These are phyloP conservation scores for Sporothrix globosa DNA, from an alignment of 2,329 filamentous ascomycete species.

Conservation along the genomic window DNA sequence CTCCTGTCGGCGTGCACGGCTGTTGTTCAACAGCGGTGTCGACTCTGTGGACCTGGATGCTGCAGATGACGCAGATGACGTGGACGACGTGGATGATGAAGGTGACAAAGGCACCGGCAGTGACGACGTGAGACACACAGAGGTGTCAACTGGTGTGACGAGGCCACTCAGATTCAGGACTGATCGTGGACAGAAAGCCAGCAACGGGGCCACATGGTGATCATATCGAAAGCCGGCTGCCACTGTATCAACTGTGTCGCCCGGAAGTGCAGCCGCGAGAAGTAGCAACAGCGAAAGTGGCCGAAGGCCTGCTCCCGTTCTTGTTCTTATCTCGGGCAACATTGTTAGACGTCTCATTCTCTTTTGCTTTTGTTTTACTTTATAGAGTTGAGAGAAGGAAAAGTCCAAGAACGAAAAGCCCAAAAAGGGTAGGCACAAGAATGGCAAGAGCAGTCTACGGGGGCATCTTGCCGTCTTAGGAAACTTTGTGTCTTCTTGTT, in stretches of 20 bases:
- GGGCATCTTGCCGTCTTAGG: constrained; percentile 18
- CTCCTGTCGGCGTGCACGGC: neutral
- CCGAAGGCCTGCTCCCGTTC: neutral
- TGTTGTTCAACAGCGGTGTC: neutral
- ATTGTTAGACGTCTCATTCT: neutral
- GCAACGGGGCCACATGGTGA: neutral
- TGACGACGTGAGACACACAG: constrained; percentile 7
- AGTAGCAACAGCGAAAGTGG: constrained; percentile 4
- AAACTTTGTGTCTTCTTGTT: neutral
- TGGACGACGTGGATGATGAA: no score
- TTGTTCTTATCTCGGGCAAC: neutral
- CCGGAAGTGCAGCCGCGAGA: neutral
- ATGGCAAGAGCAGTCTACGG: neutral
- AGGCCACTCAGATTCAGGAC: neutral
- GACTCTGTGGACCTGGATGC: neutral
- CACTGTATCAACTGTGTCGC: neutral
- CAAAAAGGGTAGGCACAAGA: neutral
- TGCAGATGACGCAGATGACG: neutral
- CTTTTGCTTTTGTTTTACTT: no score
- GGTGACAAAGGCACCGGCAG: neutral
- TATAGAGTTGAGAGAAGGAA: neutral
- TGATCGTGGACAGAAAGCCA: neutral
- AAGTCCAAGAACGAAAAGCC: neutral
- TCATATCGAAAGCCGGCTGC: neutral
- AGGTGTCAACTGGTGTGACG: neutral